These are phyloP conservation scores for Pyrus bretschneideri DNA, from an alignment of 306 rosid species.

Conservation along the genomic window DNA sequence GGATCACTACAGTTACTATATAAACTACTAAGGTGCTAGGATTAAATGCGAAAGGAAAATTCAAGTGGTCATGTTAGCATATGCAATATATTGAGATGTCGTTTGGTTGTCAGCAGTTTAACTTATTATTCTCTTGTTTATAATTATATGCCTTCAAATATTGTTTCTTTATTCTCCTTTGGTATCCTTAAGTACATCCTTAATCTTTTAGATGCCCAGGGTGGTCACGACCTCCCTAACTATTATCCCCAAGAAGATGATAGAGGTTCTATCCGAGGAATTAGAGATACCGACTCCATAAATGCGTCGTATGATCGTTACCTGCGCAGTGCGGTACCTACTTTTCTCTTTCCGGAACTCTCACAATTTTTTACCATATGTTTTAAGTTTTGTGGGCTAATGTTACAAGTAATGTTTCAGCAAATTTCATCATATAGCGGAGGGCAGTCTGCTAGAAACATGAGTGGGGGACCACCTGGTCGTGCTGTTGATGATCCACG, in stretches of 20 bases:
- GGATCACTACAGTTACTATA: not conserved
- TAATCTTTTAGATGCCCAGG: constrained; percentile 55
- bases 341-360: constrained; percentile 17
- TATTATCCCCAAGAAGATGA: constrained; percentile 74
- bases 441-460: constrained; percentile 66
- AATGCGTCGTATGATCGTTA: constrained; percentile 96
- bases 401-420: constrained; percentile 35
- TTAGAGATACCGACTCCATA: constrained; percentile 84
- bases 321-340: constrained; percentile 71
- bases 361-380: not conserved
- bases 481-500: constrained; percentile 64
- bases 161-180: constrained; percentile 14
- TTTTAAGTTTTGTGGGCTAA: constrained; percentile 19
- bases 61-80: not conserved
- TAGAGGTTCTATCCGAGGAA: constrained; percentile 63
- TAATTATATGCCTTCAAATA: not conserved
- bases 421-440: constrained; percentile 69
- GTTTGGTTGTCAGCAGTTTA: not conserved
- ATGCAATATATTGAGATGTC: not conserved
- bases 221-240: constrained; percentile 56
- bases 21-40: not conserved
- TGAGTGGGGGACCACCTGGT: constrained; percentile 50
- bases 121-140: not conserved
- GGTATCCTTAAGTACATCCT: constrained; percentile 25
- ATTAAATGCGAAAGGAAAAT: not conserved